Conservation (phyloP, 305 asterid genomes). For the Fraxinus nigra region DNA sequence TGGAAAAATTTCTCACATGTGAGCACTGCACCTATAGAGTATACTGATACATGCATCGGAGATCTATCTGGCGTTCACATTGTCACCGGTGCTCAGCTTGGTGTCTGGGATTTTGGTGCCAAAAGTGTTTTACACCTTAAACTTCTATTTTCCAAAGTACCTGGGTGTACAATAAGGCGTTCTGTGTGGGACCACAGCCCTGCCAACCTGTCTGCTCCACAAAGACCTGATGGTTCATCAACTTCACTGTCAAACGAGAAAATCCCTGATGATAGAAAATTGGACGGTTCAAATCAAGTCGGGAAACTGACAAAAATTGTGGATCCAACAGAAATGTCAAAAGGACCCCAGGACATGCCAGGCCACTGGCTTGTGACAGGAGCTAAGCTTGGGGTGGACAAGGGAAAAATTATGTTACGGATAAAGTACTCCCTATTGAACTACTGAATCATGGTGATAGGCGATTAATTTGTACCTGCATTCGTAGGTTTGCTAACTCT, state of each 20-base stretch:
- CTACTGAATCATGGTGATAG: constrained; percentile 47
- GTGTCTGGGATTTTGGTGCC: constrained; percentile 95
- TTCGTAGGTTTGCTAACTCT: constrained; percentile 27
- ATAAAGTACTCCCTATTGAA: constrained; percentile 87
- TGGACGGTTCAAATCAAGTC: constrained; percentile 20
- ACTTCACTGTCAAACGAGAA: constrained; percentile 30
- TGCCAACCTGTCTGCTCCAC: constrained; percentile 28
- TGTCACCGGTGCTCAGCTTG: constrained; percentile 95
- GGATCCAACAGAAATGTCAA: constrained; percentile 93
- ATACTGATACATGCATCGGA: constrained; percentile 76
- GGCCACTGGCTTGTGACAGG: constrained; percentile 99
- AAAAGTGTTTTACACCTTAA: constrained; percentile 87
- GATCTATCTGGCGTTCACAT: constrained; percentile 95
- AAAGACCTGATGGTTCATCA: constrained; percentile 61
- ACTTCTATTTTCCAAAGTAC: constrained; percentile 90
- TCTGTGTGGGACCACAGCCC: constrained; percentile 99
- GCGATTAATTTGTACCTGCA: not conserved
- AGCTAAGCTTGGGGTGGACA: constrained; percentile 98
- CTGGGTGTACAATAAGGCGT: constrained; percentile 95
- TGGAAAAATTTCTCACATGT: constrained; percentile 97
- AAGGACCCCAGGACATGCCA: constrained; percentile 93
- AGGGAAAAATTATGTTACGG: constrained; percentile 75
- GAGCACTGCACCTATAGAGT: constrained; percentile 95
- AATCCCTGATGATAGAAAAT: constrained; percentile 8
- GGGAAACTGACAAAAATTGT: constrained; percentile 69